Evolutionary conservation across 192 early-diverging fungal species (phyloP).

Genomic region (Spizellomyces punctatus): DNA sequence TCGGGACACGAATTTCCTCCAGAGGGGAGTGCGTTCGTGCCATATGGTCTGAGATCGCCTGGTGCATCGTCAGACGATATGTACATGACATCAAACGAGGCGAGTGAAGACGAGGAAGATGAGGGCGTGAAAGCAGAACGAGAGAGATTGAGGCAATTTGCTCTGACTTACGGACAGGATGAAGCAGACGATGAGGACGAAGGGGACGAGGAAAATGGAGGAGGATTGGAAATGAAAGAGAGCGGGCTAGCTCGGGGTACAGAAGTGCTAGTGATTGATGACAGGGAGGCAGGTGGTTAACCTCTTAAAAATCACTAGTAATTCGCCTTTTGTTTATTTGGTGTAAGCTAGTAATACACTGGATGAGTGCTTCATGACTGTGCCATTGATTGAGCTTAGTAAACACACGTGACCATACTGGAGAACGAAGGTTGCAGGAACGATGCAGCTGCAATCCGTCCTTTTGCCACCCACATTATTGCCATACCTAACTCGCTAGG

Average conservation of each 20-base stretch:
- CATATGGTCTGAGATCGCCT: neutral
- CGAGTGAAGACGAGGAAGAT: slow-evolving; percentile 1
- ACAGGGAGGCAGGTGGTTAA: neutral
- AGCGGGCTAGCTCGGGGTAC: neutral
- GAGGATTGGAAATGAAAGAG: neutral
- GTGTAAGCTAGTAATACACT: too few relatives aligned
- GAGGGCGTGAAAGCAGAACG: slow-evolving; percentile 2
- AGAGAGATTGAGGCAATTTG: slow-evolving; percentile 9
- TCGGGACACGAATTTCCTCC: neutral
- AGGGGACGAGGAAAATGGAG: neutral
- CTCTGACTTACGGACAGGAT: neutral
- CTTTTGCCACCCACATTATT: neutral
- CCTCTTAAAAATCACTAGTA: neutral
- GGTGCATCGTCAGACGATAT: neutral
- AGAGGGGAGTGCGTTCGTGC: neutral
- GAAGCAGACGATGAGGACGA: neutral
- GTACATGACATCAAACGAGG: slow-evolving; percentile 2
- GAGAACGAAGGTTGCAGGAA: too few relatives aligned
- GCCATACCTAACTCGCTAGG: slow-evolving; percentile 5
- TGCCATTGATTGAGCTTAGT: too few relatives aligned
- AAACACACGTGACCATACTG: too few relatives aligned
- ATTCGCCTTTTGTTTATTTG: too few relatives aligned
- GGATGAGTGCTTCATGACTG: too few relatives aligned
- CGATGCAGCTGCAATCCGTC: too few relatives aligned
- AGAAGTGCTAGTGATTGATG: neutral